Evolutionary conservation across 768 basidiomycete species (phyloP).

Genomic region (Dendrothele bispora): DNA sequence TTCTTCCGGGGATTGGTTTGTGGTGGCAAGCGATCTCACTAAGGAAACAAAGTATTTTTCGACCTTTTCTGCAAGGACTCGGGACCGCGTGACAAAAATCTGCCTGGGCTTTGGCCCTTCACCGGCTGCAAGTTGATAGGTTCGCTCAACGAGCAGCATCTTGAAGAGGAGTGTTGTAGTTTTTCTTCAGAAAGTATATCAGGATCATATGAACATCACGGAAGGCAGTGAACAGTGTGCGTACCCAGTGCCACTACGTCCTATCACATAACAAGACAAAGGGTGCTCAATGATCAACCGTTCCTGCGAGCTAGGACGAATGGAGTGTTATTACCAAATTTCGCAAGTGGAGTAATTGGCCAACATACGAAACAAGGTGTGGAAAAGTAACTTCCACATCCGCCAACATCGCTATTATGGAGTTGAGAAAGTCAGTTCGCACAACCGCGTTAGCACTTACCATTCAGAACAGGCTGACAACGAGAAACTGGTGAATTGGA

Average conservation of each 20-base stretch:
- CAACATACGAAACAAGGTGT: slow-evolving; percentile 43
- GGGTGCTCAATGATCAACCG: slow-evolving; percentile 59
- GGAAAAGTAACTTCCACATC: slow-evolving; percentile 46
- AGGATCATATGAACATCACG: too few relatives aligned
- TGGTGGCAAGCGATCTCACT: slow-evolving; percentile 40
- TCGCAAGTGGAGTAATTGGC: neutral
- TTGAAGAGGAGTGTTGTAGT: slow-evolving; percentile 78
- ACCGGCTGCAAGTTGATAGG: slow-evolving; percentile 39
- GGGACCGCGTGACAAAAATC: slow-evolving; percentile 71
- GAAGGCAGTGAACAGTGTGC: slow-evolving; percentile 7
- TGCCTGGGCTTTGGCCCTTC: slow-evolving; percentile 53
- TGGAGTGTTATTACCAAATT: neutral
- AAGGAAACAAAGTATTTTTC: slow-evolving; percentile 61
- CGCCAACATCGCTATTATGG: slow-evolving; percentile 44
- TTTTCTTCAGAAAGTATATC: slow-evolving; percentile 52
- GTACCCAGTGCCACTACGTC: slow-evolving; percentile 74
- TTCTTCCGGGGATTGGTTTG: slow-evolving; percentile 32
- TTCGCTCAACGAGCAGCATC: slow-evolving; percentile 64
- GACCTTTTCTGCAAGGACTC: slow-evolving; percentile 62
- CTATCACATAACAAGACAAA: slow-evolving; percentile 63
- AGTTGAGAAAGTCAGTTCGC: neutral
- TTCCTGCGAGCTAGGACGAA: slow-evolving; percentile 39
- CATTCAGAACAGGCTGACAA: slow-evolving; percentile 1
- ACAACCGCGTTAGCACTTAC: slow-evolving; percentile 27
- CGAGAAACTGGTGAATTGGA: neutral